phyloP scores from a whole-genome alignment of 345 rosid species.

The Nasturtium officinale region DNA sequence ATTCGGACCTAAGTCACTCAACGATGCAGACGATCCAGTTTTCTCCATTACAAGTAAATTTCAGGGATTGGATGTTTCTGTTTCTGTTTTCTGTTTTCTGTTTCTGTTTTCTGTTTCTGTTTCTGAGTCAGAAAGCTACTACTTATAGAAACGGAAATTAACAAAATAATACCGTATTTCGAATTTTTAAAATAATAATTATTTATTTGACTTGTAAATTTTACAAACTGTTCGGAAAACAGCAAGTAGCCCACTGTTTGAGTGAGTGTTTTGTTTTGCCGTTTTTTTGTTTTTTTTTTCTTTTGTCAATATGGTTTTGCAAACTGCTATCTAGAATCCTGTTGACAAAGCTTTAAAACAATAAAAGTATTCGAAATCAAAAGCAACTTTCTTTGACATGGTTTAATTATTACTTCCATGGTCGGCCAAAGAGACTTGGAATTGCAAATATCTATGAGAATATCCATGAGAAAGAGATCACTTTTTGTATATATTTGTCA shows the following conservation, averaged over 20 bases:
- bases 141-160: background rate
- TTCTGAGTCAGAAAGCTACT: background rate
- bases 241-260: conserved; percentile 10
- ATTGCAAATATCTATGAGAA: background rate
- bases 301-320: background rate
- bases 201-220: background rate
- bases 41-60: conserved; percentile 52
- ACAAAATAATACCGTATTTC: background rate
- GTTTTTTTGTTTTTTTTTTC: background rate
- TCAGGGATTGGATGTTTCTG: conserved; percentile 5
- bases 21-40: conserved; percentile 52
- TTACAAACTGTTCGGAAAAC: background rate
- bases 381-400: background rate
- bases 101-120: background rate
- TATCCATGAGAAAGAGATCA: background rate
- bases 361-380: background rate
- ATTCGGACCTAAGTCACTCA: conserved; percentile 53
- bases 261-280: background rate
- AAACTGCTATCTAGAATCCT: background rate
- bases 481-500: conserved; percentile 10
- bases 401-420: background rate
- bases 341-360: background rate
- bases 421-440: background rate
- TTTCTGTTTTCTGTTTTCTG: background rate
- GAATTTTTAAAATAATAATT: background rate